Evolutionary conservation across 2,329 filamentous ascomycete genomes (phyloP), one percentile per base, ranked within the genome.

Genomic region (Macrophomina phaseolina): DNA sequence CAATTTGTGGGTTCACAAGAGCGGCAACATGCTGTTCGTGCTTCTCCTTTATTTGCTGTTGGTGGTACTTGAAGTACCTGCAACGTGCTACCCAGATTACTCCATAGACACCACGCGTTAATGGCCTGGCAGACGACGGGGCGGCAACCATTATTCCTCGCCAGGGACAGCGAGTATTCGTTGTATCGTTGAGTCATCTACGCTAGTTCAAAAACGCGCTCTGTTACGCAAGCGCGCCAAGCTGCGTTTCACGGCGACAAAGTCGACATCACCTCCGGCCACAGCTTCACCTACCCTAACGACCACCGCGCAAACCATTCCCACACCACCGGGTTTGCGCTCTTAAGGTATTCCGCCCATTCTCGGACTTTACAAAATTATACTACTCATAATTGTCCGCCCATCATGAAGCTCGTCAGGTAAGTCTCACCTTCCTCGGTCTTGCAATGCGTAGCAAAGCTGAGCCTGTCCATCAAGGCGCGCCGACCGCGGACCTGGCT

Each of bases 371-470:
- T 12, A 7, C 34, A 14, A 52, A 8, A 18, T 8, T 7, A 9
- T 7, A 11, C 48, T n/a, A 28, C 34, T n/a, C 40, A 56, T n/a
- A 30, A 9, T 2, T 23, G 30, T 34, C 14, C n/a, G 67, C 73
- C 73, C 85, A 92, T 81, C 70, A 97, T 97, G 93, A 97, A 97
- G 91, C 92, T 97, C 85, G 93, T 97, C 81, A 91, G 93, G 93
- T 97, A 88, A 84, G 90, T 56, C 16, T 46, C 76, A 51, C 52
- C 64, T 67, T 70, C 71, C 67, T 67, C 67, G 68, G 69, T 64
- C 52, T 70, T 70, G 71, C 71, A 71, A 71, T 65, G 49, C 68
- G 63, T 70, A 68, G 77, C 78, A 79, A 74, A 78, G 80, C 81
- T 83, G 80, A 86, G 83, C 81, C 61, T 66, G 53, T 80, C 67